phyloP scores from a whole-genome alignment of 2,329 filamentous ascomycete species.

The Phaeosphaeriaceae sp. region DNA sequence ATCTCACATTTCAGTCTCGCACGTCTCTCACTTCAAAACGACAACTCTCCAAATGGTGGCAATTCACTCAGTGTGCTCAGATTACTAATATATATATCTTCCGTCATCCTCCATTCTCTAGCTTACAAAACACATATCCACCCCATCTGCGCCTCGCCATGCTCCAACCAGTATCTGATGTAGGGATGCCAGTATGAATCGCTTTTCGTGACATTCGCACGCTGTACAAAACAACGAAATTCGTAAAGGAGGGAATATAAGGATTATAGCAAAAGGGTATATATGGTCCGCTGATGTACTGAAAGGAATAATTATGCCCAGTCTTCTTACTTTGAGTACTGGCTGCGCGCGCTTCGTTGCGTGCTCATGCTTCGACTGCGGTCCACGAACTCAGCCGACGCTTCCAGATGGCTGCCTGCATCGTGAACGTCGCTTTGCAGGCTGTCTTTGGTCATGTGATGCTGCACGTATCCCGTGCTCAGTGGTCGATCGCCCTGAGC shows the following conservation, averaged over 20 bases:
- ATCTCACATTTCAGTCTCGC: too few species aligned
- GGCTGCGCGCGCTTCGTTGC: slow-evolving; percentile 33
- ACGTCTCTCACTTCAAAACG: too few species aligned
- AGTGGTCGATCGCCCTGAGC: slow-evolving; percentile 34
- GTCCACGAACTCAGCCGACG: slow-evolving; percentile 48
- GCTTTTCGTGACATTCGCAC: slow-evolving; percentile 20
- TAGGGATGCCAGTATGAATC: slow-evolving; percentile 15
- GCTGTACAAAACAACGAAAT: slow-evolving; percentile 33
- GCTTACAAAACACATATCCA: slow-evolving; percentile 1
- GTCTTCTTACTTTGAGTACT: slow-evolving; percentile 10
- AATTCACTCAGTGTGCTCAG: not conserved
- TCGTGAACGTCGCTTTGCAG: slow-evolving; percentile 44
- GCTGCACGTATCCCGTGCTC: slow-evolving; percentile 50
- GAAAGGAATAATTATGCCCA: slow-evolving; percentile 5
- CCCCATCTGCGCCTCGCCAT: slow-evolving; percentile 13
- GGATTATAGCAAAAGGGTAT: slow-evolving; percentile 5
- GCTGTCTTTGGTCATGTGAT: slow-evolving; percentile 48
- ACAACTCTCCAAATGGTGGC: too few species aligned
- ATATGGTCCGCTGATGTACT: slow-evolving; percentile 8
- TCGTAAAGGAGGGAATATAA: slow-evolving; percentile 23
- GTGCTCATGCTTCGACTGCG: slow-evolving; percentile 45
- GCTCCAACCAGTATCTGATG: not conserved
- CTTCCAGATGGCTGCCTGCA: slow-evolving; percentile 42
- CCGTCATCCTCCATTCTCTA: not conserved
- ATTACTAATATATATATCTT: not conserved